Percentiles rank a stretch among this genome's conserved stretches.
These are phyloP conservation scores for Endoconidiophora laricicola DNA, from an alignment of 2,329 filamentous ascomycete species.

Conservation along the genomic window DNA sequence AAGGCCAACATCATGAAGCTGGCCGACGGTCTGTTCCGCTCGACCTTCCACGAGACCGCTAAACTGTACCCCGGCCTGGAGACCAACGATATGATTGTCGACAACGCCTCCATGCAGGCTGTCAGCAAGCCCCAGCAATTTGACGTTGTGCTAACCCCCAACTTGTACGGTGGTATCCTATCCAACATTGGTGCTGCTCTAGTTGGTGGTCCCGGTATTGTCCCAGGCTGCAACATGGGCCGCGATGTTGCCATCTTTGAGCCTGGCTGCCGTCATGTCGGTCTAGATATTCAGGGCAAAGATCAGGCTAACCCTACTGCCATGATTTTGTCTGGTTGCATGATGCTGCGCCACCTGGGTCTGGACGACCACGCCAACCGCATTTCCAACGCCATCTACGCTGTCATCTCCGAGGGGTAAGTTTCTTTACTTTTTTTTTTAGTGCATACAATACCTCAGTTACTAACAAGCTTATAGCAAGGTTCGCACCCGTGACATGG, in stretches of 20 bases:
- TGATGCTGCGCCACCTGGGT: conserved; percentile 93
- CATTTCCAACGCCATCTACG: conserved; percentile 73
- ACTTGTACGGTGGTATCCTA: conserved; percentile 95
- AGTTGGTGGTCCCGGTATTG: conserved; percentile 89
- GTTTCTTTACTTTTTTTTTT: conserved; percentile 20
- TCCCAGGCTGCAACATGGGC: conserved; percentile 99
- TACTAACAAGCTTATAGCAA: conserved; percentile 43
- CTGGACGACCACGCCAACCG: conserved; percentile 97
- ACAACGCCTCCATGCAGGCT: conserved; percentile 99
- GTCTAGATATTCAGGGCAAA: conserved; percentile 98
- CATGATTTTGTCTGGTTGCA: conserved; percentile 83
- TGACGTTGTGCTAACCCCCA: conserved; percentile 99
- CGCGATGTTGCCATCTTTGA: conserved; percentile 97
- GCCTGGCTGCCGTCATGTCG: conserved; percentile 97
- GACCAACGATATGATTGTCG: conserved; percentile 99
- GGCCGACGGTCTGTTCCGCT: conserved; percentile 95
- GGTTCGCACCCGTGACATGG: conserved; percentile 88
- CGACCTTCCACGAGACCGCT: conserved; percentile 83
- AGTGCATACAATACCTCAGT: neutral
- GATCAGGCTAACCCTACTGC: conserved; percentile 98
- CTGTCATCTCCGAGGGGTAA: conserved; percentile 76
- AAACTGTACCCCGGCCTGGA: conserved; percentile 93
- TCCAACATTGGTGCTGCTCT: conserved; percentile 98
- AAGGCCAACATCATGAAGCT: conserved; percentile 99
- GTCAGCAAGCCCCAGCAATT: conserved; percentile 94